Base-by-base conservation (phyloP, 164 flowering plant genomes). In the Platanus orientalis region DNA sequence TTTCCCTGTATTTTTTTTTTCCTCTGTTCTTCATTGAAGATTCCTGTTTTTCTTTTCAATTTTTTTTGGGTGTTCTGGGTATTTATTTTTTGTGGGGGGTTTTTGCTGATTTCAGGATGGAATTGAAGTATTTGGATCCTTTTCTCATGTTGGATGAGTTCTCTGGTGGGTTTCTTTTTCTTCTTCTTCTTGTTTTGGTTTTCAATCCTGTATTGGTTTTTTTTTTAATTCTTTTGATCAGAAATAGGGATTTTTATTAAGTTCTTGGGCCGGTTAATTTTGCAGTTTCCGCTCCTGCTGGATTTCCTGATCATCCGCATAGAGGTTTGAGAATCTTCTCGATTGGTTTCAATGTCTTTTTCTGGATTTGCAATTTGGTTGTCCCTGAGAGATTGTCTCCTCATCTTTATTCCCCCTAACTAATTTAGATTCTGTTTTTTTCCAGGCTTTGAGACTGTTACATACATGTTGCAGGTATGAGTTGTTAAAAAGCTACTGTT, bases 221-320 rank as follows among this genome's bases (percentile, higher is more conserved):
- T 36, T 64, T 25, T 6, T 34, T 34, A 10, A 34, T 34, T 10
- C 10, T 34, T 34, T 10, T 34, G 10, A 42, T 28, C 49, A 54
- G 30, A 48, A 32, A 51, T 20, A 7, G 23, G 17, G 7, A 11
- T 25, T 30, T 16, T 16, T 2, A 10, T 5, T 45, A 45, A 56
- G 44, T 25, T 36, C 24, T 47, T 26, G 58, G 40, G 25, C 40
- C 62, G 61, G 27, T 23, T 69, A 21, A 23, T 52, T 24, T 71
- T 82, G 74, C 87, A 92, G 98, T 89, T 49, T 61, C 92, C 28
- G 79, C 92, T 40, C 97, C 97, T 16, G 90, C 94, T 76, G 97
- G 97, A 61, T 89, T 89, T 69, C 96, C 96, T 30, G 98, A 89
- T 64, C 98, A 92, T 77, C 96, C 96, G 4, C 98, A 92, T 69